Base-by-base conservation (phyloP, 2,329 filamentous ascomycete genomes). In the Botrytis galanthina region DNA sequence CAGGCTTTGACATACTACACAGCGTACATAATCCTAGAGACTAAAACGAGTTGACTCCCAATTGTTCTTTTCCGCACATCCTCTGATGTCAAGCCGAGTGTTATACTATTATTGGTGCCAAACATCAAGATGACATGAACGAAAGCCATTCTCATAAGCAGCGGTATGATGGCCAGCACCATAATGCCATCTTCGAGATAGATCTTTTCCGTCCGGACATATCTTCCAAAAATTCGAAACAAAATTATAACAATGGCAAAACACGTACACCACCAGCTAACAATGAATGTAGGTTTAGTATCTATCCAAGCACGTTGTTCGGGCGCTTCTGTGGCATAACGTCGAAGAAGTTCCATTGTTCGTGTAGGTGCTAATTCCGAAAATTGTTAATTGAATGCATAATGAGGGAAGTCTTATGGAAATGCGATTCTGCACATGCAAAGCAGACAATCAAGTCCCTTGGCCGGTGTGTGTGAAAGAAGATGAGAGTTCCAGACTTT, bases 261-360 rank as follows among this genome's bases (percentile, higher is more conserved):
- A 18, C 89, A 86, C 59, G 93, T 95, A 76, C 92, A 93, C 95
- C 95, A 98, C 94, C 95, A 98, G 82, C 92, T 95, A 78, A 97
- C 94, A 75, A 98, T 87, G 54, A 98, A 86, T 0, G 94, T 97
- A 26, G 95, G 94, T 81, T 97, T 96, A 83, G 95, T 91, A 68
- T 87, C 75, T 66, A 76, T 73, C 71, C 77, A 78, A 12, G 64
- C 71, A 66, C 74, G 75, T 18, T 74, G 69, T 20, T 75, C 78
- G 14, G 80, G 80, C 63, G 78, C 75, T 44, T 74, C 71, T 70
- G 54, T 75, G 32, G 70, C 68, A 70, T 78, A 73, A 54, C 75
- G 77, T 42, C 75, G 75, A 74, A 79, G 39, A 26, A 79, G 67
- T 46, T 79, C 78, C 78, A 80, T 79, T 32, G 42, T 42, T 59